These are phyloP conservation scores for Parastagonospora nodorum DNA, from an alignment of 2,329 filamentous ascomycete species.

Conservation along the genomic window DNA sequence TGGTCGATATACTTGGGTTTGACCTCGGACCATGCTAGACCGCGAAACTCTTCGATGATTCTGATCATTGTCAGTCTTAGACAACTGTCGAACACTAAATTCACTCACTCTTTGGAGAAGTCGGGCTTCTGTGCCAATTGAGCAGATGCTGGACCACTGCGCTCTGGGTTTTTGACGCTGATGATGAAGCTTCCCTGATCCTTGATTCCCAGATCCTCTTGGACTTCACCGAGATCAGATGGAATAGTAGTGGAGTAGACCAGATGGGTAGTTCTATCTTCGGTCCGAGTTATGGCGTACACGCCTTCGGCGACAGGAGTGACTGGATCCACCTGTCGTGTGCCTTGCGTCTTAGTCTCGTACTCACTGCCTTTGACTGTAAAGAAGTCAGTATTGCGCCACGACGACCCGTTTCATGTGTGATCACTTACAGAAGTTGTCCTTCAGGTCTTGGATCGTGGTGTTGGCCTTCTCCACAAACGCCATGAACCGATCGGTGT, in stretches of 20 bases:
- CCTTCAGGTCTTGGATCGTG: conserved; percentile 71
- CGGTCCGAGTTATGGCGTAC: conserved; percentile 76
- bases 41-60: conserved; percentile 72
- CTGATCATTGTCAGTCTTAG: conserved; percentile 45
- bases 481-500: conserved; percentile 73
- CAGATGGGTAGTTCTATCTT: conserved; percentile 72
- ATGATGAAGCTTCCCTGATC: conserved; percentile 77
- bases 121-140: conserved; percentile 68
- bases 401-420: too few species aligned
- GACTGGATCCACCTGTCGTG: conserved; percentile 69
- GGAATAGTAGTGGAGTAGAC: conserved; percentile 81
- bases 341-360: conserved; percentile 75
- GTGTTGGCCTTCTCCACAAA: conserved; percentile 79
- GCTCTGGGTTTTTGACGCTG: conserved; percentile 79
- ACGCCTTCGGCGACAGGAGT: conserved; percentile 83
- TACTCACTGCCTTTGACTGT: conserved; percentile 67
- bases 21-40: conserved; percentile 74
- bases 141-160: conserved; percentile 66
- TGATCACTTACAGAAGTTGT: conserved; percentile 59
- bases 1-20: conserved; percentile 77
- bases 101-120: conserved; percentile 70
- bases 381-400: not conserved
- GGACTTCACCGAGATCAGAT: conserved; percentile 69
- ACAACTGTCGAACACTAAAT: not conserved
- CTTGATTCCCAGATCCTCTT: conserved; percentile 74